Conservation (phyloP, 495 filamentous ascomycete genomes). For the Bryoglossum gracile region DNA sequence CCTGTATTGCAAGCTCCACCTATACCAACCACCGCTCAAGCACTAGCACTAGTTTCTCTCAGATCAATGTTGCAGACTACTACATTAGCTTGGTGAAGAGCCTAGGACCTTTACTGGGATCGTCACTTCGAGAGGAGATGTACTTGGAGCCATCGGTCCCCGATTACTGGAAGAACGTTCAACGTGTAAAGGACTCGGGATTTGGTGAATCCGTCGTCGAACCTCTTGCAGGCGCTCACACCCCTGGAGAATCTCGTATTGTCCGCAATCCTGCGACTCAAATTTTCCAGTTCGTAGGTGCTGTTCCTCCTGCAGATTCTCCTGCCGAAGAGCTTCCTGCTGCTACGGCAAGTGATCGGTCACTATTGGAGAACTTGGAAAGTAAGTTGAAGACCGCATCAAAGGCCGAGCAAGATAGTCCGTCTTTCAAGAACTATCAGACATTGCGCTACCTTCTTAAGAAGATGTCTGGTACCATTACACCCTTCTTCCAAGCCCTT, state of each 20-base stretch:
- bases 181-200: conserved; percentile 43
- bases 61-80: conserved; percentile 73
- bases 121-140: conserved; percentile 78
- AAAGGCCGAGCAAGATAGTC: conserved; percentile 31
- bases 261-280: no score
- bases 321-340: neutral
- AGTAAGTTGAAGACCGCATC: conserved; percentile 24
- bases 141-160: conserved; percentile 59
- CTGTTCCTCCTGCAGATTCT: neutral
- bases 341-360: neutral
- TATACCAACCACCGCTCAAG: conserved; percentile 30
- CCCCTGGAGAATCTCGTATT: no score
- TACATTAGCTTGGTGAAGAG: conserved; percentile 60
- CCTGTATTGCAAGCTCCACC: conserved; percentile 62
- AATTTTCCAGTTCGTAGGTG: neutral
- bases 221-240: conserved; percentile 29
- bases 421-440: conserved; percentile 68
- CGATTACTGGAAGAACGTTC: conserved; percentile 57
- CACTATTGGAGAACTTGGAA: neutral
- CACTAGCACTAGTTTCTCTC: conserved; percentile 48
- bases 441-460: conserved; percentile 69
- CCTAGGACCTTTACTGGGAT: conserved; percentile 68
- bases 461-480: conserved; percentile 61
- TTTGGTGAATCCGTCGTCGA: conserved; percentile 39
- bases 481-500: conserved; percentile 69